phyloP scores from a whole-genome alignment of 805 yeast genomes.

The Ogataea salicorniae region DNA sequence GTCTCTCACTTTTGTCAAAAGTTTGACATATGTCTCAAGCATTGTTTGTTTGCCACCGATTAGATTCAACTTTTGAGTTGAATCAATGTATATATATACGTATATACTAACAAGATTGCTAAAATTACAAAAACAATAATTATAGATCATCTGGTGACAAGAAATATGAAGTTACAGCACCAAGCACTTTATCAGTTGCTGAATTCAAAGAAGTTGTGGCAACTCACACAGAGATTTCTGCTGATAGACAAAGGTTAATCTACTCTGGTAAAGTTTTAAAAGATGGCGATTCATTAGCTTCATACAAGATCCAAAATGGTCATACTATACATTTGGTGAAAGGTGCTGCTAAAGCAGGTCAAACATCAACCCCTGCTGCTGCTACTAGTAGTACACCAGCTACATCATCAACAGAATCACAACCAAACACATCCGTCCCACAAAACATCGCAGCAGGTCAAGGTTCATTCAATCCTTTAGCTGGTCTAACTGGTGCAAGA shows the following conservation, averaged over 20 bases:
- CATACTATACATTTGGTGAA: constrained; percentile 88
- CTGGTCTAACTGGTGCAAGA: constrained; percentile 90
- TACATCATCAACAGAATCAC: constrained; percentile 15
- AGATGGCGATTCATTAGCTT: constrained; percentile 67
- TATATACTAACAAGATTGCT: neutral
- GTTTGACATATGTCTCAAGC: neutral
- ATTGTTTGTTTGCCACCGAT: neutral
- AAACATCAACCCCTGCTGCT: constrained; percentile 12
- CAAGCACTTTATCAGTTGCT: constrained; percentile 49
- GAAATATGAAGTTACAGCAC: constrained; percentile 62
- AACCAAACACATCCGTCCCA: constrained; percentile 9
- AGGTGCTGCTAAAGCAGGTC: constrained; percentile 47
- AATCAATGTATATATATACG: neutral
- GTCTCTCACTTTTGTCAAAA: constrained; percentile 4
- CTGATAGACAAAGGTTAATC: constrained; percentile 79
- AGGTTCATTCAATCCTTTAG: constrained; percentile 84
- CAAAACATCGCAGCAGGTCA: constrained; percentile 61
- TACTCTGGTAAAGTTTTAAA: constrained; percentile 92
- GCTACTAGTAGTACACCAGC: constrained; percentile 22
- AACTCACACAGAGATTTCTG: constrained; percentile 58
- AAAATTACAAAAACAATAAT: constrained; percentile 2
- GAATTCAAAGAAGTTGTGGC: constrained; percentile 67
- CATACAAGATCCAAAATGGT: constrained; percentile 79
- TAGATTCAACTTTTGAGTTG: neutral
- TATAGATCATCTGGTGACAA: constrained; percentile 60